A percentile compares a stretch with the other conserved stretches of the same genome.
These are phyloP conservation scores for Trichosanthes cucumerina DNA, from an alignment of 306 rosid species.

Conservation along the genomic window DNA sequence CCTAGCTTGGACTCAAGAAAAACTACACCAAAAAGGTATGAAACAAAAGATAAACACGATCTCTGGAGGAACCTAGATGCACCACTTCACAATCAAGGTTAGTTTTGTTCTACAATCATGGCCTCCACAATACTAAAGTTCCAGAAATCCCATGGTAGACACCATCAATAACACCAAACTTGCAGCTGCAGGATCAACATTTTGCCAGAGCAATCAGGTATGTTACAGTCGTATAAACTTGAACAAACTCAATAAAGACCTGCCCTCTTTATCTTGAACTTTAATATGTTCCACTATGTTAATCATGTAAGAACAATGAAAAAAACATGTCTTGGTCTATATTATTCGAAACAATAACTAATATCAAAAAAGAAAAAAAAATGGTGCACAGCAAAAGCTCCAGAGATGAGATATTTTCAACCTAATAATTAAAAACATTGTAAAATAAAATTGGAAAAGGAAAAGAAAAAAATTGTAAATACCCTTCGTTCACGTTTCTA, in stretches of 20 bases:
- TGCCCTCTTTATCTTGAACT: neutral
- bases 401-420: neutral
- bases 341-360: neutral
- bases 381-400: neutral
- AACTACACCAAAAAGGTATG: neutral
- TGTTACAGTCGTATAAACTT: neutral
- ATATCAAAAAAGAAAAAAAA: neutral
- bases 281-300: neutral
- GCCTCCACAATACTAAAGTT: neutral
- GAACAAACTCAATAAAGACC: neutral
- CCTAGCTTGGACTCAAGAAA: neutral
- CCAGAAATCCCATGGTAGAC: neutral
- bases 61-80: neutral
- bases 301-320: neutral
- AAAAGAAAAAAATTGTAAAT: neutral
- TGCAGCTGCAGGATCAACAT: neutral
- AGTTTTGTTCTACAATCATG: neutral
- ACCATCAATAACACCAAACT: neutral
- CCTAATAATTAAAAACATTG: neutral
- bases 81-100: neutral
- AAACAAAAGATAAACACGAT: neutral
- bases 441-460: neutral
- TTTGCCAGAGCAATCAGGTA: neutral
- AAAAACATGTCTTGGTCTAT: neutral
- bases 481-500: neutral